phyloP scores from a whole-genome alignment of 352 stramenopile genomes.

The Thraustochytrium sp. region DNA sequence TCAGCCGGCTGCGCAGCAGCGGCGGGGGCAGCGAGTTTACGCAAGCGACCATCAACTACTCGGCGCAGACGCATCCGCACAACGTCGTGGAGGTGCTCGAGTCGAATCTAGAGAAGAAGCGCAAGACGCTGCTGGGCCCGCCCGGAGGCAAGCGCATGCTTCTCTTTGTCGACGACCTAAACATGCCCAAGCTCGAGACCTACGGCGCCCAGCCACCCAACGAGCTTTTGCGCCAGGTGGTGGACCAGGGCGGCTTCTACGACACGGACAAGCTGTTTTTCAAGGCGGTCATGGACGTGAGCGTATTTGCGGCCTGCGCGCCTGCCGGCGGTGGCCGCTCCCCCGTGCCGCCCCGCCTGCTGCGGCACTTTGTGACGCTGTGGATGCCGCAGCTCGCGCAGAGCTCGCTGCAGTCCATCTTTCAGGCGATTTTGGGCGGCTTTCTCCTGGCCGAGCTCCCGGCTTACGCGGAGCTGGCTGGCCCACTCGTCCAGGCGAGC shows the following conservation, averaged over 20 bases:
- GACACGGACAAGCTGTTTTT: slow-evolving; percentile 87
- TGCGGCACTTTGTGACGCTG: slow-evolving; percentile 82
- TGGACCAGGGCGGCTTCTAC: slow-evolving; percentile 80
- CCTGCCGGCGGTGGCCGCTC: slow-evolving; percentile 74
- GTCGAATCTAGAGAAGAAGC: slow-evolving; percentile 86
- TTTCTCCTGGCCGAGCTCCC: slow-evolving; percentile 70
- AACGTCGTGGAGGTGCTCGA: slow-evolving; percentile 85
- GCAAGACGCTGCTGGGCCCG: slow-evolving; percentile 84
- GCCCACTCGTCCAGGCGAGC: slow-evolving; percentile 72
- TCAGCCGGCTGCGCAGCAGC: not conserved
- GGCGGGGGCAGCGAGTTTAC: slow-evolving; percentile 67
- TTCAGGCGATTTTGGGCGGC: slow-evolving; percentile 75
- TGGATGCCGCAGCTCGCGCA: slow-evolving; percentile 76
- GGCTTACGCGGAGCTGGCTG: slow-evolving; percentile 63
- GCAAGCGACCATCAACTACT: slow-evolving; percentile 82
- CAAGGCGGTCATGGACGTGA: slow-evolving; percentile 75
- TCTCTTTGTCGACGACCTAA: slow-evolving; percentile 84
- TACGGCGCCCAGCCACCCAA: slow-evolving; percentile 85
- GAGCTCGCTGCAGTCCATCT: slow-evolving; percentile 75
- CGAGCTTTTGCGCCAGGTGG: slow-evolving; percentile 78
- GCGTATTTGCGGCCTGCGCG: slow-evolving; percentile 71
- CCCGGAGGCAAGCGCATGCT: slow-evolving; percentile 83
- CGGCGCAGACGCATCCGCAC: slow-evolving; percentile 81
- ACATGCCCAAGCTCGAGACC: slow-evolving; percentile 83
- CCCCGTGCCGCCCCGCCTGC: slow-evolving; percentile 71